Evolutionary conservation across 1,139 yeast species (phyloP).

Genomic region (Hemisphaericaspora lyxosophila): DNA sequence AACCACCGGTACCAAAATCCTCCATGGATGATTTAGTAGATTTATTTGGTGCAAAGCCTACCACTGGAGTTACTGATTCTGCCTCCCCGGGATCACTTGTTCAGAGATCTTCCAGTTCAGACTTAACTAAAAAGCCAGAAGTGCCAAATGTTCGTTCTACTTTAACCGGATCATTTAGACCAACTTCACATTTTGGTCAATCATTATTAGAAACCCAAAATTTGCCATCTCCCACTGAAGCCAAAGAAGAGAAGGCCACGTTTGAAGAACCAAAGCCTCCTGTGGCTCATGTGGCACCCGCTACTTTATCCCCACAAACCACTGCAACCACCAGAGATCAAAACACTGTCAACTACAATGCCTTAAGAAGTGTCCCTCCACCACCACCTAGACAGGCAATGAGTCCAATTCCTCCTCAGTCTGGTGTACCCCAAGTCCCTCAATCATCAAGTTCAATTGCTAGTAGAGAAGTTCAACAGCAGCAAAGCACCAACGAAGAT

Average conservation of each 20-base stretch:
- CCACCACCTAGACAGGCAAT: slow-evolving; percentile 37
- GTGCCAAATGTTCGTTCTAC: slow-evolving; percentile 40
- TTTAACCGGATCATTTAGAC: slow-evolving; percentile 45
- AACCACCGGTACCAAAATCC: slow-evolving; percentile 37
- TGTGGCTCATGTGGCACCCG: slow-evolving; percentile 9
- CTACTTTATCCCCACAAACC: slow-evolving; percentile 5
- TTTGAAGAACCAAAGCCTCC: slow-evolving; percentile 24
- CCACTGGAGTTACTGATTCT: slow-evolving; percentile 21
- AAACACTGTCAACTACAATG: slow-evolving; percentile 43
- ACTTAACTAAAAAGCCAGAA: slow-evolving; percentile 34
- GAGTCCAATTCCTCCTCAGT: slow-evolving; percentile 15
- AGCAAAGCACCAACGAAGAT: slow-evolving; percentile 38
- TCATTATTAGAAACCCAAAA: slow-evolving; percentile 39
- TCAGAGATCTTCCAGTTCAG: slow-evolving; percentile 34
- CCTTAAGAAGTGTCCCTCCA: slow-evolving; percentile 49
- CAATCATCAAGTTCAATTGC: slow-evolving; percentile 12
- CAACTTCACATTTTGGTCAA: slow-evolving; percentile 73
- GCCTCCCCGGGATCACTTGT: slow-evolving; percentile 15
- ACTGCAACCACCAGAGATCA: slow-evolving; percentile 10
- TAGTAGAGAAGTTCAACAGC: slow-evolving; percentile 8
- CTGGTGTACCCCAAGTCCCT: slow-evolving; percentile 14
- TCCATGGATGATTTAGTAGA: slow-evolving; percentile 68
- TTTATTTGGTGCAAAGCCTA: slow-evolving; percentile 45
- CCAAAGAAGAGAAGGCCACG: slow-evolving; percentile 19
- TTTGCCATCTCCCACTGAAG: slow-evolving; percentile 19